These are phyloP conservation scores for Colletotrichum truncatum DNA, from an alignment of 2,329 filamentous ascomycete genomes.

Conservation along the genomic window DNA sequence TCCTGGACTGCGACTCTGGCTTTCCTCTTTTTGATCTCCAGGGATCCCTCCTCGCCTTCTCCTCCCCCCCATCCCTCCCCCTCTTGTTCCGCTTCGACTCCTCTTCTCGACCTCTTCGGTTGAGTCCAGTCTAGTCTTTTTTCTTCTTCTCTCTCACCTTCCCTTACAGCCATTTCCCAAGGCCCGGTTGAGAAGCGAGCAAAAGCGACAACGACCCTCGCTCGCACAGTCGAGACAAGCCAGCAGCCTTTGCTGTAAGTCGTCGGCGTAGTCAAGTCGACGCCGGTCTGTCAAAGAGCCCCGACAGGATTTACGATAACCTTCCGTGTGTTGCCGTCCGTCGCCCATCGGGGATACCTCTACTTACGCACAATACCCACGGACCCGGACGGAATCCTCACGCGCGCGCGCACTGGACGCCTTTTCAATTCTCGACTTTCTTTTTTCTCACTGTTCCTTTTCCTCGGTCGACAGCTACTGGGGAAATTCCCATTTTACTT, in stretches of 20 bases:
- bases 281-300: not conserved
- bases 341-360: not conserved
- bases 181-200: conserved; percentile 4
- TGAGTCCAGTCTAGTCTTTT: conserved; percentile 1
- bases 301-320: not conserved
- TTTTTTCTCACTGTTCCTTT: conserved; percentile 4
- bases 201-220: not conserved
- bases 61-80: too few species aligned
- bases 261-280: too few species aligned
- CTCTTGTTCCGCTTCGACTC: conserved; percentile 11
- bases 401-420: not conserved
- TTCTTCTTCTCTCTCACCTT: conserved; percentile 4
- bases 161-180: not conserved
- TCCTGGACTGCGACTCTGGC: not conserved
- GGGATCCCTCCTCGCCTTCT: conserved; percentile 20
- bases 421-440: conserved; percentile 26
- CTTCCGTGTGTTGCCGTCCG: not conserved
- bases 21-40: conserved; percentile 18
- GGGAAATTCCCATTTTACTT: conserved; percentile 1
- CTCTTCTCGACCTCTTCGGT: conserved; percentile 6
- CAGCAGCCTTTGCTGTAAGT: not conserved
- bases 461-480: conserved; percentile 1
- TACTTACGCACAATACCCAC: conserved; percentile 6
- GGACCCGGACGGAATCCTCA: not conserved
- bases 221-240: not conserved